phyloP scores from a whole-genome alignment of 202 grass and related monocot genomes.

The Schoenoplectus triqueter region DNA sequence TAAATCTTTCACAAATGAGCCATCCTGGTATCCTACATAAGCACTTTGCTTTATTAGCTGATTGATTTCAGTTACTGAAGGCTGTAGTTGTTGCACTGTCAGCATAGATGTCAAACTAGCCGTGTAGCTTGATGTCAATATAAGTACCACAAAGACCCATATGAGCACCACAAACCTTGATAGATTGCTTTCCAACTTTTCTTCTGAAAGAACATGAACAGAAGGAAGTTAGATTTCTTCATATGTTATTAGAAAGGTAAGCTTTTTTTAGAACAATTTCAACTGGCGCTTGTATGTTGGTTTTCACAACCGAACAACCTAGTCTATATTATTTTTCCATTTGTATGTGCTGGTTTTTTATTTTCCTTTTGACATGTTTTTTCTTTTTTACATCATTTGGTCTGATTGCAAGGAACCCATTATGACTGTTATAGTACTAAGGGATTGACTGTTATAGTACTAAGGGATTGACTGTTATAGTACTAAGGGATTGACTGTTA shows the following conservation, averaged over 20 bases:
- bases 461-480: neutral
- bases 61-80: constrained; percentile 57
- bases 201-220: constrained; percentile 47
- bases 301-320: neutral
- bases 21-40: constrained; percentile 66
- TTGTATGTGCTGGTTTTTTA: neutral
- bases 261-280: neutral
- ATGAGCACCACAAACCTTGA: constrained; percentile 69
- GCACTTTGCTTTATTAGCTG: constrained; percentile 50
- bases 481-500: neutral
- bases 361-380: neutral
- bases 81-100: constrained; percentile 84
- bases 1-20: constrained; percentile 48
- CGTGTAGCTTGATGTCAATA: constrained; percentile 93
- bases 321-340: neutral
- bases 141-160: constrained; percentile 92
- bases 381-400: neutral
- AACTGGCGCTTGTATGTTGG: neutral
- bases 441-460: neutral
- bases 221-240: neutral
- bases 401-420: neutral
- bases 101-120: constrained; percentile 94
- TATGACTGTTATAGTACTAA: neutral
- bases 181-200: constrained; percentile 91
- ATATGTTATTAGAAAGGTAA: neutral